A percentile compares a stretch with the other conserved stretches of the same genome.
phyloP scores from a whole-genome alignment of 148 eudicot genomes.

The Beta vulgaris region DNA sequence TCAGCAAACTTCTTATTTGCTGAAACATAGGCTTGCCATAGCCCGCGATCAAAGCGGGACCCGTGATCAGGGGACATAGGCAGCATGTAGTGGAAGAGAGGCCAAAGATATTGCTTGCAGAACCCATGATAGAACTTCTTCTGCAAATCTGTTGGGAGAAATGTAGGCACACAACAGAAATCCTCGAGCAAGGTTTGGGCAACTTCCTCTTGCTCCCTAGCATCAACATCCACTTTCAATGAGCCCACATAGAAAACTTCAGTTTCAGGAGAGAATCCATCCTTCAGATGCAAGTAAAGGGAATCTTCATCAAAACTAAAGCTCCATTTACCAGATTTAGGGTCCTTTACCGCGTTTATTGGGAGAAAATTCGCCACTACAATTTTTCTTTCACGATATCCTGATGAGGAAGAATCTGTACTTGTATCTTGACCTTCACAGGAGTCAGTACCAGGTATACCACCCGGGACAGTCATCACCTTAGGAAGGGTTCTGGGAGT shows the following conservation, averaged over 20 bases:
- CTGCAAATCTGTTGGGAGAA: conserved; percentile 55
- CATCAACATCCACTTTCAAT: conserved; percentile 49
- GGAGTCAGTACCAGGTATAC: conserved; percentile 37
- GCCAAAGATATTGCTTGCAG: conserved; percentile 78
- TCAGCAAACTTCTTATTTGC: conserved; percentile 75
- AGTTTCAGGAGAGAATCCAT: conserved; percentile 54
- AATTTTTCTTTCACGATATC: conserved; percentile 39
- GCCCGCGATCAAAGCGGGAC: conserved; percentile 49
- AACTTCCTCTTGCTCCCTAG: conserved; percentile 58
- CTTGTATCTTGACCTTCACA: conserved; percentile 21
- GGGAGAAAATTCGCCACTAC: conserved; percentile 71
- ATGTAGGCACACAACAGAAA: conserved; percentile 67
- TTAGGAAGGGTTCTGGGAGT: conserved; percentile 55
- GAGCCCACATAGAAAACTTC: conserved; percentile 65
- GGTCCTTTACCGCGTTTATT: conserved; percentile 45
- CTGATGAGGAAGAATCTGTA: conserved; percentile 33
- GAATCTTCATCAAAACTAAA: conserved; percentile 65
- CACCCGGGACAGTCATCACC: conserved; percentile 46
- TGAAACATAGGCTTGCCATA: conserved; percentile 73
- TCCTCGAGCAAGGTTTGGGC: conserved; percentile 53
- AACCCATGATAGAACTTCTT: conserved; percentile 64
- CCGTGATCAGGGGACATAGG: conserved; percentile 65
- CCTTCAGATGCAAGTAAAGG: conserved; percentile 51
- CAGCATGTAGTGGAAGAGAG: conserved; percentile 78
- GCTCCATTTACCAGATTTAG: conserved; percentile 42